Base-by-base conservation (phyloP, 2,329 filamentous ascomycete genomes). In the Colletotrichum eremochloae region DNA sequence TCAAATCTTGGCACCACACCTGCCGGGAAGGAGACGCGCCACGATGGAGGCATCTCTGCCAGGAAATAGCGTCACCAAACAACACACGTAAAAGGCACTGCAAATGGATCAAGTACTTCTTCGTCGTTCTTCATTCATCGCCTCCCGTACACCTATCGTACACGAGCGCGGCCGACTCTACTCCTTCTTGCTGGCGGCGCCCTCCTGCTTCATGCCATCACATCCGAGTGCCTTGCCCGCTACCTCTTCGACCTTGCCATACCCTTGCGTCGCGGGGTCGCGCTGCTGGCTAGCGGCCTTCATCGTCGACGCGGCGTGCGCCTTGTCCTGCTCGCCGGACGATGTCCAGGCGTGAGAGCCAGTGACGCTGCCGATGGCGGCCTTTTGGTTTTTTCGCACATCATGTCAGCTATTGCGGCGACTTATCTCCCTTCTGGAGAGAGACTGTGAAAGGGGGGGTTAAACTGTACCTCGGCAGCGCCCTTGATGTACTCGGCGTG, bases 401-500 rank as follows among this genome's bases (percentile, higher is more conserved):
- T 2, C 3, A 14, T 36, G 31, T 57, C 38, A 65, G 53, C 40
- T 7, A 14, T 4, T 24, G 20, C 46, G 0, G 46, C 24, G 20
- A 12, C 4, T 12, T 5, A 20, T 48, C 20, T 24, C 44, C 44
- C 44, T 3, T 5, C 18, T 3, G 5, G 2, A 12, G 8, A 0
- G 20, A 11, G 33, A 6, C 20, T n/a, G 4, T 7, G 4, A 24
- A 38, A n/a, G 20, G 20, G 20, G 5, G 2, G 53, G 7, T n/a
- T 38, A 6, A 33, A 12, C 77, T 81, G 68, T 81, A 91, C 92
- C 83, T 92, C 90, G 67, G 89, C 87, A 8, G 89, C 89, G 64
- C 91, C 92, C 77, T 93, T 93, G 77, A 89, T 86, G 77, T 92
- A 94, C 77, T 93, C 89, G 42, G 86, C 90, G 78, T 93, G 92